Base-by-base conservation (phyloP, 306 rosid species). In the Citrullus amarus region DNA sequence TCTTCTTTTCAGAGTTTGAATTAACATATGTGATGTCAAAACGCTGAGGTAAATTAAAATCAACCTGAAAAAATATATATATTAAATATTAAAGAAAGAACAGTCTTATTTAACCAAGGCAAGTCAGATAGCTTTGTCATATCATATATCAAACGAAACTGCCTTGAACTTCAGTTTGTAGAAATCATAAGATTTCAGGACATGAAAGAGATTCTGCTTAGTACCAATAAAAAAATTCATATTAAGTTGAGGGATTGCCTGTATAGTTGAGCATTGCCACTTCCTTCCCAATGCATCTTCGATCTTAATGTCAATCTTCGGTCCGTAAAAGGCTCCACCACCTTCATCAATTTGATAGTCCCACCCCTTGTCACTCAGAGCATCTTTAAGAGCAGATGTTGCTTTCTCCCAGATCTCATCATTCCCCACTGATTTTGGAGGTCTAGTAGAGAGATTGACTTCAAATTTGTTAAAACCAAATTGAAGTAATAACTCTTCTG, bases 221-320 rank as follows among this genome's bases (percentile, higher is more conserved):
- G 15, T 50, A 61, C 25, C 70, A 77, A 25, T 44, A 10, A 11
- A 44, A 11, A 44, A 63, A 62, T 6, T 22, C 6, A n/a, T 53
- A 43, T 16, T 66, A 53, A 80, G 56, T 79, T 79, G 17, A 81
- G 79, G 63, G 79, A 84, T 88, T 90, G 75, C 99, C 97, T 95
- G 97, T 75, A 95, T 88, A 84, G 99, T 95, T 84, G 98, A 95
- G 83, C 98, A 95, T 80, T 95, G 98, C 99, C 99, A 95, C 93
- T 91, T 92, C 89, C 99, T 92, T 82, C 99, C 99, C 76, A 95
- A 94, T 36, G 99, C 99, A 85, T 95, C 99, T 88, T 92, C 98
- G 80, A 95, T 95, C 90, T 95, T 95, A 62, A 95, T 89, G 87
- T 95, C 99, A 81, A 95, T 95, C 89, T 95, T 95, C 15, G 99